phyloP scores from a whole-genome alignment of 371 early-diverging fungal species.

The Mortierella sp. region DNA sequence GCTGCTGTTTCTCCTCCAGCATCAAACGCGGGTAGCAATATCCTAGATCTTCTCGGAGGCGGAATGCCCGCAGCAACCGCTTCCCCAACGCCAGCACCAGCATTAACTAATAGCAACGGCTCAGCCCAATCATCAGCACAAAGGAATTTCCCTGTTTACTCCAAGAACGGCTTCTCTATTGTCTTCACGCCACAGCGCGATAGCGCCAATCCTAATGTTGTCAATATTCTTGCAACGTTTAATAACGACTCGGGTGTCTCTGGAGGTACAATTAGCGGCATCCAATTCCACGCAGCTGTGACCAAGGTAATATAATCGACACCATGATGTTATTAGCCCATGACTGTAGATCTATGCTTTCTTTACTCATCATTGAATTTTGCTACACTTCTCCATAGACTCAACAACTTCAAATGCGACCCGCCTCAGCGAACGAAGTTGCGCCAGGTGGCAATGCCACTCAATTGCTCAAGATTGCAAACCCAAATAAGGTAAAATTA shows the following conservation, averaged over 20 bases:
- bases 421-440: conserved; percentile 77
- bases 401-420: conserved; percentile 86
- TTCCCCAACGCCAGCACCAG: conserved; percentile 29
- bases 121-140: conserved; percentile 22
- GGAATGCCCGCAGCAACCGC: conserved; percentile 41
- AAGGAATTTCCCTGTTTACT: conserved; percentile 74
- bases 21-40: conserved; percentile 31
- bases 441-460: conserved; percentile 72
- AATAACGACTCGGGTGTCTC: conserved; percentile 66
- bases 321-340: too few species aligned
- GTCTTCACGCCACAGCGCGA: conserved; percentile 77
- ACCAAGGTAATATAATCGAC: conserved; percentile 70
- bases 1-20: conserved; percentile 27
- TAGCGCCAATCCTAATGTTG: conserved; percentile 65
- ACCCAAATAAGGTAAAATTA: conserved; percentile 83
- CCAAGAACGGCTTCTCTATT: conserved; percentile 81
- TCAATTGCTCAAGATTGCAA: conserved; percentile 86
- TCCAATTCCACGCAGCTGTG: conserved; percentile 94
- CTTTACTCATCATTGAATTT: background rate
- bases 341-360: background rate
- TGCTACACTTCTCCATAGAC: conserved; percentile 50
- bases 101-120: conserved; percentile 30
- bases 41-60: conserved; percentile 55
- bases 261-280: conserved; percentile 65
- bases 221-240: conserved; percentile 80